Percentiles rank a stretch among this genome's conserved stretches.
Evolutionary conservation across 192 early-diverging fungal species (phyloP).

Genomic region (Umbelopsis sp.): DNA sequence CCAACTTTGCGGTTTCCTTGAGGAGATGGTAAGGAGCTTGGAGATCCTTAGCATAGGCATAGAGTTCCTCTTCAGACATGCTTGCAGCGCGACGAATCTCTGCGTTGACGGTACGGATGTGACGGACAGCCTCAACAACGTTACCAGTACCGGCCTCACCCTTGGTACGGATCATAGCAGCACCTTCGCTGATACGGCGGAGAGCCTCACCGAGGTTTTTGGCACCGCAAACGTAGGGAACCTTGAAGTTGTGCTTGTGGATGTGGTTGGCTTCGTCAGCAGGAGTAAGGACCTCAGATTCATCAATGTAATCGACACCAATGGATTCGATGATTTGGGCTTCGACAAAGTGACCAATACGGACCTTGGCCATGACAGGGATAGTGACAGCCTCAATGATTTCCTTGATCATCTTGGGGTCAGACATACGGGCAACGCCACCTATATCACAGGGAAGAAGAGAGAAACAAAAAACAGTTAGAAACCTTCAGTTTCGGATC

Average conservation of each 20-base stretch:
- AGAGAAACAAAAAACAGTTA: background rate
- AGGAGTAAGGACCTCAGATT: conserved; percentile 93
- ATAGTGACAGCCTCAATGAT: conserved; percentile 95
- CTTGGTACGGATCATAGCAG: conserved; percentile 98
- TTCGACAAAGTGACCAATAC: conserved; percentile 99
- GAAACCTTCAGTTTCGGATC: background rate
- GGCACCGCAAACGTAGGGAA: conserved; percentile 96
- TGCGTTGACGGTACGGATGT: conserved; percentile 83
- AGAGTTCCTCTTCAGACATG: conserved; percentile 90
- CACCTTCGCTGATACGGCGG: conserved; percentile 94
- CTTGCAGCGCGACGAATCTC: conserved; percentile 87
- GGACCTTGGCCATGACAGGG: conserved; percentile 98
- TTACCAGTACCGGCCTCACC: conserved; percentile 98
- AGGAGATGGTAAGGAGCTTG: conserved; percentile 90
- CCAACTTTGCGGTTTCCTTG: conserved; percentile 83
- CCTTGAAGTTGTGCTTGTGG: conserved; percentile 88
- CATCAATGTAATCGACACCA: conserved; percentile 96
- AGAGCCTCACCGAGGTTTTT: conserved; percentile 98
- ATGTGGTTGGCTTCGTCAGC: conserved; percentile 98
- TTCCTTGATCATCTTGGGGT: conserved; percentile 96
- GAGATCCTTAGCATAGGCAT: conserved; percentile 95
- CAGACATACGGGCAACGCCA: conserved; percentile 98
- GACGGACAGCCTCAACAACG: conserved; percentile 96
- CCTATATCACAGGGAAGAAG: conserved; percentile 46
- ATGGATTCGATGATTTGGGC: conserved; percentile 90